Evolutionary conservation across 2,329 filamentous ascomycete species (phyloP).

Genomic region (Colletotrichum plurivorum): DNA sequence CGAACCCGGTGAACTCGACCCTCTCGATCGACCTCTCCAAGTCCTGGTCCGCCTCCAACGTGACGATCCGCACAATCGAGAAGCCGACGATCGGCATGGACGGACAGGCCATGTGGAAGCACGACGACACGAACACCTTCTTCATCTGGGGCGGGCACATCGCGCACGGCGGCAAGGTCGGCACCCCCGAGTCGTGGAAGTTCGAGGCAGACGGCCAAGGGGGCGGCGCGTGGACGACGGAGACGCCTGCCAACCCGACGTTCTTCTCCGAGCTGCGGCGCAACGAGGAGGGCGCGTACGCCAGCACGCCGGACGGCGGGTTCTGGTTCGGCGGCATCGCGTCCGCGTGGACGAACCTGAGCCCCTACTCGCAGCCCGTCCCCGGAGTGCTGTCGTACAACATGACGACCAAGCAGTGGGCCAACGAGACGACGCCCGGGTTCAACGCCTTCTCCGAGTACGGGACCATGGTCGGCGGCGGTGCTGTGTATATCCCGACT

Average conservation of each 20-base stretch:
- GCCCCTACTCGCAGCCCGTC: slow-evolving; percentile 6
- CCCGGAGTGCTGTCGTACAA: slow-evolving; percentile 29
- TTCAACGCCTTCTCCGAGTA: slow-evolving; percentile 21
- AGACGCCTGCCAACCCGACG: slow-evolving; percentile 19
- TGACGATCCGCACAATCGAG: slow-evolving; percentile 17
- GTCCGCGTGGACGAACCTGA: slow-evolving; percentile 11
- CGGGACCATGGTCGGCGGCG: slow-evolving; percentile 28
- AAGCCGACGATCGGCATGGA: slow-evolving; percentile 19
- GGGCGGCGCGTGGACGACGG: slow-evolving; percentile 30
- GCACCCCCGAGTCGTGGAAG: slow-evolving; percentile 23
- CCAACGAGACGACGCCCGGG: slow-evolving; percentile 25
- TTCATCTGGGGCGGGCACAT: slow-evolving; percentile 38
- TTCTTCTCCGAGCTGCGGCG: slow-evolving; percentile 17
- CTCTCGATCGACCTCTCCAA: slow-evolving; percentile 35
- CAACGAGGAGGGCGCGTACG: slow-evolving; percentile 16
- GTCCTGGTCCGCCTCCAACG: slow-evolving; percentile 28
- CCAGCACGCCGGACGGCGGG: slow-evolving; percentile 16
- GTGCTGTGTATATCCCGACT: slow-evolving; percentile 24
- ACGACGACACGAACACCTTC: not conserved
- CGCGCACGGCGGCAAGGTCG: slow-evolving; percentile 12
- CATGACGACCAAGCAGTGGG: slow-evolving; percentile 31
- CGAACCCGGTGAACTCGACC: slow-evolving; percentile 39
- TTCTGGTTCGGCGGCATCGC: slow-evolving; percentile 38
- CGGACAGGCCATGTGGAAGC: slow-evolving; percentile 28
- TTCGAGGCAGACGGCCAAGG: slow-evolving; percentile 35